Conservation (phyloP, 2,329 filamentous ascomycete genomes). For the Aspergillus sp. region DNA sequence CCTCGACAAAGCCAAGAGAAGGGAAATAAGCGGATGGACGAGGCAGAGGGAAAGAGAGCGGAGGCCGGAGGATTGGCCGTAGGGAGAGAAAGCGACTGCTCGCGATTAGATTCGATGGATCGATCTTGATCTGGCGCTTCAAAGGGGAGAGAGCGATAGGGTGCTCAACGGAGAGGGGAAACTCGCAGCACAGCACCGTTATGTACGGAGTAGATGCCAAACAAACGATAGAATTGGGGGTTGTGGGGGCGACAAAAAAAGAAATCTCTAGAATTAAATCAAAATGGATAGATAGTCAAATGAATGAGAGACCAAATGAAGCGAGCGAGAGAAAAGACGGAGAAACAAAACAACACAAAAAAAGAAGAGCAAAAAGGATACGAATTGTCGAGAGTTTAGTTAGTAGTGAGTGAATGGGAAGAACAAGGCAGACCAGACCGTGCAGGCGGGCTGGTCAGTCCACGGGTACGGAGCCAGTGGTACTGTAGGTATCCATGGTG, state of each 20-base stretch:
- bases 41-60: neutral
- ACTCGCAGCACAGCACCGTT: too few species aligned
- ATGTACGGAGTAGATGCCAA: neutral
- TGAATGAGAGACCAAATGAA: neutral
- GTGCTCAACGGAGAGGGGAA: neutral
- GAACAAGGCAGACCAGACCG: neutral
- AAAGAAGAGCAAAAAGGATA: neutral
- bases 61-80: neutral
- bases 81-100: neutral
- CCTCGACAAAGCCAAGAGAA: neutral
- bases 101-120: neutral
- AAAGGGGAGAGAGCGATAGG: neutral
- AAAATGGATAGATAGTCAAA: neutral
- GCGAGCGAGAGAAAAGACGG: neutral
- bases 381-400: neutral
- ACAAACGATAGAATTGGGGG: neutral
- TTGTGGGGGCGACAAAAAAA: neutral
- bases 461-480: too few species aligned
- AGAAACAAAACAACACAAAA: neutral
- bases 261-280: neutral
- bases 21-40: slow-evolving; percentile 1
- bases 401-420: neutral
- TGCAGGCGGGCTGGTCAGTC: too few species aligned
- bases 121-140: neutral
- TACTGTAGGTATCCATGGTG: too few species aligned